A percentile compares a stretch with the other conserved stretches of the same genome.
Conservation (phyloP, 176 grass and related monocot species). For the Tuctoria greenei region DNA sequence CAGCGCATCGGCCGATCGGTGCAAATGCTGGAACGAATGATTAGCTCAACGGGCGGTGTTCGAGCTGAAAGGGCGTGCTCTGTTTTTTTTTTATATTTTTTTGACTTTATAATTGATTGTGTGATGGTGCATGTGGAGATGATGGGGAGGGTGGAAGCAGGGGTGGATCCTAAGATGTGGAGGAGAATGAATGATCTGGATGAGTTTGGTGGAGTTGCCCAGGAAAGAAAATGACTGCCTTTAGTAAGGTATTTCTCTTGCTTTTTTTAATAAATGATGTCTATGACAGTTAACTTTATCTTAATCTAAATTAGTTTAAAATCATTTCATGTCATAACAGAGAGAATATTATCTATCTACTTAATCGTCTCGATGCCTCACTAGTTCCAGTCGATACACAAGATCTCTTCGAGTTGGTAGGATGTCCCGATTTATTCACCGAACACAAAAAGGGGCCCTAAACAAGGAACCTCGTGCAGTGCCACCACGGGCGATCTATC, state of each 20-base stretch:
- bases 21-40: conserved; percentile 51
- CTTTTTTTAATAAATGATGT: no score
- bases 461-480: neutral
- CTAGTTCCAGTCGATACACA: neutral
- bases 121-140: neutral
- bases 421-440: neutral
- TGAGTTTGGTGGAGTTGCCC: neutral
- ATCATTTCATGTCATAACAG: no score
- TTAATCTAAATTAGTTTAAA: no score
- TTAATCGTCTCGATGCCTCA: neutral
- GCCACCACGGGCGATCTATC: neutral
- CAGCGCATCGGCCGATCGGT: conserved; percentile 23
- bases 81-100: neutral
- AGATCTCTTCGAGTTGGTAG: neutral
- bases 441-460: neutral
- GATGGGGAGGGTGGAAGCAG: neutral
- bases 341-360: no score
- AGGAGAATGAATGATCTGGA: neutral
- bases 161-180: neutral
- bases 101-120: neutral
- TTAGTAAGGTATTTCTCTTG: neutral
- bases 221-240: neutral
- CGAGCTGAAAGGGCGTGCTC: neutral
- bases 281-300: no score
- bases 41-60: conserved; percentile 7